Percentiles rank a stretch among this genome's conserved stretches.
Evolutionary conservation across 768 basidiomycete genomes (phyloP).

Genomic region (Leccinum truebloodii): DNA sequence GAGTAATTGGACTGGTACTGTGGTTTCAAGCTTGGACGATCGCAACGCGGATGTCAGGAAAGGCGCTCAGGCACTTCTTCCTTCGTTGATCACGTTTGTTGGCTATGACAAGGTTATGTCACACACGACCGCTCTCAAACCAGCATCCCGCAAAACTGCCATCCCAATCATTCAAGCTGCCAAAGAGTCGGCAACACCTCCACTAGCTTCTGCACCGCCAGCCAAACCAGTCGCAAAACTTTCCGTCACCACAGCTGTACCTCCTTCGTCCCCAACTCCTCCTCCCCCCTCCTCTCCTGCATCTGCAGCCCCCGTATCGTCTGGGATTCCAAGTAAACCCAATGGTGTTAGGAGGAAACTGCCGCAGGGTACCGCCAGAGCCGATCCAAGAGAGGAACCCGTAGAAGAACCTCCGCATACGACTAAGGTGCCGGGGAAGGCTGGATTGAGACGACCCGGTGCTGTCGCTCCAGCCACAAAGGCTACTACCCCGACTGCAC

Average conservation of each 20-base stretch:
- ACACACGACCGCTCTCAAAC: slow-evolving; percentile 84
- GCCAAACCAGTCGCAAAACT: slow-evolving; percentile 32
- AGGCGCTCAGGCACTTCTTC: slow-evolving; percentile 80
- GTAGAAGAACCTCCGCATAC: slow-evolving; percentile 35
- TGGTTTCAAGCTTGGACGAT: slow-evolving; percentile 86
- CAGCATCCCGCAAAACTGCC: slow-evolving; percentile 84
- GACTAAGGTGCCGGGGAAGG: slow-evolving; percentile 37
- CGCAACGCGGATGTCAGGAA: slow-evolving; percentile 91
- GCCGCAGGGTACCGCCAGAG: slow-evolving; percentile 56
- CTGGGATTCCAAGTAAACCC: slow-evolving; percentile 42
- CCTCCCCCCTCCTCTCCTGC: slow-evolving; percentile 52
- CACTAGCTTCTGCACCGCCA: slow-evolving; percentile 31
- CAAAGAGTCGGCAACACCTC: slow-evolving; percentile 44
- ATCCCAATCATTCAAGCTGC: slow-evolving; percentile 89
- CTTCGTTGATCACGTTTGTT: slow-evolving; percentile 66
- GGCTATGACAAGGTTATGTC: slow-evolving; percentile 88
- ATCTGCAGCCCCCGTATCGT: slow-evolving; percentile 33
- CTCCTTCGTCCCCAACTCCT: slow-evolving; percentile 36
- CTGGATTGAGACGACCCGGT: slow-evolving; percentile 48
- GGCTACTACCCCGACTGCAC: slow-evolving; percentile 33
- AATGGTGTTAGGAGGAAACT: slow-evolving; percentile 72
- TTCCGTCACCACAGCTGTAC: slow-evolving; percentile 16
- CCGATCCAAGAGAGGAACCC: slow-evolving; percentile 44
- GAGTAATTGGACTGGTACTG: slow-evolving; percentile 58
- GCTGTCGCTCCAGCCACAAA: slow-evolving; percentile 33